Evolutionary conservation across 208 protist genomes (phyloP).

Genomic region (Trypanosoma platydactyli): DNA sequence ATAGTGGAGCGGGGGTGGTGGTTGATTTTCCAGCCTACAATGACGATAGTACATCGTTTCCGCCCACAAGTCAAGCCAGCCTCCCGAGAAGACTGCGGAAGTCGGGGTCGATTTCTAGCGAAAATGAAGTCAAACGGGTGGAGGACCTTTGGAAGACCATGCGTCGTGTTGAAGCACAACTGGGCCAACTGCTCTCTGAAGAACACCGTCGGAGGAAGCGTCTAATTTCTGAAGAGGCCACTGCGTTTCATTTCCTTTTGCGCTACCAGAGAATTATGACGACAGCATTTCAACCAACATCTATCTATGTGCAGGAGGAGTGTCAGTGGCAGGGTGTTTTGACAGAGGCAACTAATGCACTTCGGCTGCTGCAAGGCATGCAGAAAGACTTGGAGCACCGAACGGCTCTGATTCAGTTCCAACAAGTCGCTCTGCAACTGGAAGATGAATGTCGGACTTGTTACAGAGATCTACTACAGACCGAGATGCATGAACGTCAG

Average conservation of each 20-base stretch:
- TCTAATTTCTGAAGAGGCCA: background rate
- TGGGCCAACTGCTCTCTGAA: conserved; percentile 16
- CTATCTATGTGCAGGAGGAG: conserved; percentile 26
- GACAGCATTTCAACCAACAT: conserved; percentile 7
- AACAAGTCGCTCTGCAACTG: background rate
- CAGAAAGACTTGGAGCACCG: conserved; percentile 11
- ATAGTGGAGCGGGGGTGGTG: no score
- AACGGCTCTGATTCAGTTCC: background rate
- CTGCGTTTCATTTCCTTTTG: conserved; percentile 17
- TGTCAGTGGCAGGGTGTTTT: conserved; percentile 27
- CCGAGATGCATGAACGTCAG: conserved; percentile 14
- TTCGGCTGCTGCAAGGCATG: conserved; percentile 3
- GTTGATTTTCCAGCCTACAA: no score
- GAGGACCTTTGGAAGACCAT: conserved; percentile 2
- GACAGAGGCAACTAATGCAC: conserved; percentile 17
- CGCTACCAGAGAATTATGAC: conserved; percentile 25
- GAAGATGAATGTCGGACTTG: conserved; percentile 10
- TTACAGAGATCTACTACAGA: background rate
- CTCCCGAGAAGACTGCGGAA: no score
- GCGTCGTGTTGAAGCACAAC: conserved; percentile 1
- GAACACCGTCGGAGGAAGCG: conserved; percentile 8
- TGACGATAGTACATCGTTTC: no score
- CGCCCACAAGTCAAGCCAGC: no score
- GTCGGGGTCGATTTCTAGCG: background rate
- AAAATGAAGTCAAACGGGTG: conserved; percentile 2